Percentiles rank a stretch among this genome's conserved stretches.
Conservation (phyloP, 1,284 basidiomycete genomes). For the Pisolithus thermaeus region DNA sequence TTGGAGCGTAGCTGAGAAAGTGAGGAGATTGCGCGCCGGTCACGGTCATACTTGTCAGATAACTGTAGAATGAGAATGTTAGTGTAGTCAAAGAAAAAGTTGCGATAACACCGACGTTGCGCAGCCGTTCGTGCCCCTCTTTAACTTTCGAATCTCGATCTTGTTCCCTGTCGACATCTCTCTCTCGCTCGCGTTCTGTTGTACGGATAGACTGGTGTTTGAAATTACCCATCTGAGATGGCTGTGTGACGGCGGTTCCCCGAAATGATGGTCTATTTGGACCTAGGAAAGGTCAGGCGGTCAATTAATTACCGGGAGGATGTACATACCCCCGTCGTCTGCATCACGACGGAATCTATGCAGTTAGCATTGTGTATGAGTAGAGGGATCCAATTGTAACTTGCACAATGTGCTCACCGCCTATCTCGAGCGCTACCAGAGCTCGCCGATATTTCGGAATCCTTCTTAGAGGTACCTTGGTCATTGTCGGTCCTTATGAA, state of each 20-base stretch:
- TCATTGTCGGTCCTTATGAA: slow-evolving; percentile 52
- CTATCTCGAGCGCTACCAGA: slow-evolving; percentile 55
- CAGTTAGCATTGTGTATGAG: slow-evolving; percentile 34
- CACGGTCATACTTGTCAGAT: slow-evolving; percentile 81
- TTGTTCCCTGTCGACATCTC: slow-evolving; percentile 54
- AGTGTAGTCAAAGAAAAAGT: neutral
- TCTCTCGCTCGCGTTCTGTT: slow-evolving; percentile 59
- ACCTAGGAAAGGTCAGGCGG: slow-evolving; percentile 33
- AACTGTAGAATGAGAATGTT: slow-evolving; percentile 39
- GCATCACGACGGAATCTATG: slow-evolving; percentile 66
- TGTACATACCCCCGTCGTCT: slow-evolving; percentile 59
- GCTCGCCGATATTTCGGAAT: slow-evolving; percentile 46
- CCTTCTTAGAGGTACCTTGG: slow-evolving; percentile 57
- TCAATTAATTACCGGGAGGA: slow-evolving; percentile 7
- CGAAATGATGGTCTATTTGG: slow-evolving; percentile 63
- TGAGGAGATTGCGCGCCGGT: slow-evolving; percentile 56
- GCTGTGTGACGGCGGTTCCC: slow-evolving; percentile 59
- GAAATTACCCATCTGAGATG: slow-evolving; percentile 86
- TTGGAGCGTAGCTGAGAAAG: slow-evolving; percentile 46
- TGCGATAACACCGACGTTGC: slow-evolving; percentile 50
- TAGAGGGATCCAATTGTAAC: slow-evolving; percentile 49
- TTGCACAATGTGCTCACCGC: slow-evolving; percentile 58
- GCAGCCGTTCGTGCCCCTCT: slow-evolving; percentile 70
- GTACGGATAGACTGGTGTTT: slow-evolving; percentile 75
- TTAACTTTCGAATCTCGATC: slow-evolving; percentile 63